Conservation (phyloP, 176 grass and related monocot species). For the Phyllostachys edulis region DNA sequence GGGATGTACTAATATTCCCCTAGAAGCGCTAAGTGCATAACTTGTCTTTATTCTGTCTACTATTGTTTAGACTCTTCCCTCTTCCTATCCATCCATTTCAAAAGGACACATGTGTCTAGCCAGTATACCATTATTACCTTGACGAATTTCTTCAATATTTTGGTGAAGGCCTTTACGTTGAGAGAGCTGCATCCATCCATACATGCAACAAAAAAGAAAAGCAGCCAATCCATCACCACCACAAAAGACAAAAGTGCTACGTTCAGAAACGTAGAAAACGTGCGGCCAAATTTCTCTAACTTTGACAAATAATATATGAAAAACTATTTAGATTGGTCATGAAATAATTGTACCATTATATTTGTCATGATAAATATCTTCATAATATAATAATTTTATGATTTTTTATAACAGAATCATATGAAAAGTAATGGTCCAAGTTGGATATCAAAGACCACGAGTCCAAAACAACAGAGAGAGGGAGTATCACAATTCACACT, state of each 20-base stretch:
- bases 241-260: neutral
- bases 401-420: too few species aligned
- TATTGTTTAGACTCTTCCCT: neutral
- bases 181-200: slow-evolving; percentile 59
- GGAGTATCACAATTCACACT: neutral
- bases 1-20: neutral
- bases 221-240: slow-evolving; percentile 5
- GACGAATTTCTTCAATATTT: slow-evolving; percentile 92
- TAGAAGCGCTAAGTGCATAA: neutral
- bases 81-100: slow-evolving; percentile 15
- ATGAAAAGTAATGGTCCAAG: too few species aligned
- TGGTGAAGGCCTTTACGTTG: slow-evolving; percentile 88
- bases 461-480: too few species aligned
- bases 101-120: slow-evolving; percentile 23
- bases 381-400: too few species aligned
- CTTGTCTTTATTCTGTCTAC: neutral
- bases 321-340: too few species aligned
- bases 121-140: slow-evolving; percentile 59
- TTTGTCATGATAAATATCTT: too few species aligned
- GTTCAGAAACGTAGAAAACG: too few species aligned
- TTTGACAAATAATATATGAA: too few species aligned
- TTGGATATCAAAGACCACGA: too few species aligned
- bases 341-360: too few species aligned
- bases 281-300: too few species aligned
- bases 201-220: slow-evolving; percentile 18